Conservation (phyloP, 352 stramenopile genomes). For the Globisporangium iwayamae region DNA sequence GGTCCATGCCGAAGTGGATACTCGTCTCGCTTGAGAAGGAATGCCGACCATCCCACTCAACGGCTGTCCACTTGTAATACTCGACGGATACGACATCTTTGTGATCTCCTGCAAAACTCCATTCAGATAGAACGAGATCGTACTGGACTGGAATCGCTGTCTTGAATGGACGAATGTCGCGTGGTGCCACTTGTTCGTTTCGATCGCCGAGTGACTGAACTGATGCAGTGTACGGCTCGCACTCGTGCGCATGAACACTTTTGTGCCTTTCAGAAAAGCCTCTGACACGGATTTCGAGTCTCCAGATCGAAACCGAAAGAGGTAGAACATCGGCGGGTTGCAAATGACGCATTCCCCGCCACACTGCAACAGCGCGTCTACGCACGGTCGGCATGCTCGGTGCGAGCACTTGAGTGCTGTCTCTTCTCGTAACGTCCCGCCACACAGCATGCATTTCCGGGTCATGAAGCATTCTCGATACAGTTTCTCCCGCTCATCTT, state of each 20-base stretch:
- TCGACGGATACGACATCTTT: conserved; percentile 73
- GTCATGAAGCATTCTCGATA: conserved; percentile 58
- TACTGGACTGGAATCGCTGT: conserved; percentile 71
- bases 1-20: conserved; percentile 43
- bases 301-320: conserved; percentile 65
- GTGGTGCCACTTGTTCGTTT: conserved; percentile 46
- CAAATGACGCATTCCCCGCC: conserved; percentile 69
- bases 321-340: conserved; percentile 69
- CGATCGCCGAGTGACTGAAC: conserved; percentile 50
- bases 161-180: conserved; percentile 50
- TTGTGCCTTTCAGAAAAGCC: conserved; percentile 56
- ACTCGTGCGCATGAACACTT: conserved; percentile 67
- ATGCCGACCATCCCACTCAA: conserved; percentile 59
- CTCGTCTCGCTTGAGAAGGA: conserved; percentile 40
- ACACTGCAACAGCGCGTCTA: conserved; percentile 47
- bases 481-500: conserved; percentile 56
- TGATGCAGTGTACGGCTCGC: conserved; percentile 39
- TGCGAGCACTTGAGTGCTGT: conserved; percentile 69
- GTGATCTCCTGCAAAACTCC: conserved; percentile 58
- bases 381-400: conserved; percentile 46
- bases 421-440: conserved; percentile 40
- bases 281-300: conserved; percentile 71
- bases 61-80: conserved; percentile 42
- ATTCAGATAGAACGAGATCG: conserved; percentile 57
- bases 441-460: conserved; percentile 59